Percentiles rank a stretch among this genome's conserved stretches.
These are phyloP conservation scores for Mariannaea sp. DNA, from an alignment of 2,329 filamentous ascomycete genomes.

Conservation along the genomic window DNA sequence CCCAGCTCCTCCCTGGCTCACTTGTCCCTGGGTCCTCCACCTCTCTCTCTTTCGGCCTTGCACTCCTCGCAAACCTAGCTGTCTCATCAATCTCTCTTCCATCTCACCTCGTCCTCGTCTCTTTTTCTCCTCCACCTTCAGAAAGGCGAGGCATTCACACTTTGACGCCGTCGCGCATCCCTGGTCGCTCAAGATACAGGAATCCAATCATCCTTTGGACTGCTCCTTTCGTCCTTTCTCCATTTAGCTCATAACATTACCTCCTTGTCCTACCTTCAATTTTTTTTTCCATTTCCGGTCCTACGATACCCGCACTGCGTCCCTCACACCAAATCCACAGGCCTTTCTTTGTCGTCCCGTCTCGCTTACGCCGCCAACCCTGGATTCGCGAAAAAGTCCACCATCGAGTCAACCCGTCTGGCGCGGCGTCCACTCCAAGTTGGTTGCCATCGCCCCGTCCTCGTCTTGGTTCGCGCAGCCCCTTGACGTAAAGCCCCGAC, in stretches of 20 bases:
- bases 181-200: slow-evolving; percentile 1
- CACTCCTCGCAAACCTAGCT: neutral
- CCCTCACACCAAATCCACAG: slow-evolving; percentile 3
- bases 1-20: slow-evolving; percentile 17
- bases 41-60: slow-evolving; percentile 4
- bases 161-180: slow-evolving; percentile 6
- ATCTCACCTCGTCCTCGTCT: slow-evolving; percentile 11
- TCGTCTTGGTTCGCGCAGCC: slow-evolving; percentile 6
- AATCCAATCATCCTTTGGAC: neutral
- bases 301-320: slow-evolving; percentile 14
- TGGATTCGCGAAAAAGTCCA: slow-evolving; percentile 18
- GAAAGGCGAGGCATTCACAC: slow-evolving; percentile 1
- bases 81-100: slow-evolving; percentile 11
- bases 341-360: slow-evolving; percentile 9
- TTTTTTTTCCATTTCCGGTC: slow-evolving; percentile 2
- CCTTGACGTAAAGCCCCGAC: slow-evolving; percentile 3
- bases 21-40: slow-evolving; percentile 14
- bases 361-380: slow-evolving; percentile 20
- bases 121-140: slow-evolving; percentile 20
- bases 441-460: neutral
- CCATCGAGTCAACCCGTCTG: slow-evolving; percentile 15
- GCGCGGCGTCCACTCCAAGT: slow-evolving; percentile 16
- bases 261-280: slow-evolving; percentile 4
- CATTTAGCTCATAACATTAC: neutral
- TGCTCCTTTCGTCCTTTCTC: slow-evolving; percentile 6